A percentile compares a stretch with the other conserved stretches of the same genome.
Conservation (phyloP, 2,329 filamentous ascomycete species). For the Sporothrix humicola region DNA sequence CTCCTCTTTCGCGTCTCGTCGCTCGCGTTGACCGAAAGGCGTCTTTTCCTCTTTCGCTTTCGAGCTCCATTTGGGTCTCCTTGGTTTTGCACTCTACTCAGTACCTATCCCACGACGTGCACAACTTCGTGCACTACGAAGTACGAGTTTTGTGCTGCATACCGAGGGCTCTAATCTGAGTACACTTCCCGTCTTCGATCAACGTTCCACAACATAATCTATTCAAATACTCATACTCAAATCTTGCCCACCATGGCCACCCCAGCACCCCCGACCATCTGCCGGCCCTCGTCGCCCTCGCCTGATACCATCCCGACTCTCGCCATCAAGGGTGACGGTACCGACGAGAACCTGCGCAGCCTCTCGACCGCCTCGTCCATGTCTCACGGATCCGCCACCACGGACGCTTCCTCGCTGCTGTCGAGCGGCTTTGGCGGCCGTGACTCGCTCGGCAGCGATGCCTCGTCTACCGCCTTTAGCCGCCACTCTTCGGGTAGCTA, state of each 20-base stretch:
- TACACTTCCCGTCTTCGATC: neutral
- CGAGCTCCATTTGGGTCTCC: neutral
- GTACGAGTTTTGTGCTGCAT: constrained; percentile 3
- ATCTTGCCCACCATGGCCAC: constrained; percentile 46
- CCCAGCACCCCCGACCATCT: constrained; percentile 36
- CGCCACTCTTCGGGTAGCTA: constrained; percentile 69
- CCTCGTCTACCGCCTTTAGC: constrained; percentile 54
- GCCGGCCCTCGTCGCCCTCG: constrained; percentile 66
- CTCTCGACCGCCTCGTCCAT: constrained; percentile 66
- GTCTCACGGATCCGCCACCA: constrained; percentile 59
- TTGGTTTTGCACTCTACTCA: neutral
- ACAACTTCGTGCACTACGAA: constrained; percentile 12
- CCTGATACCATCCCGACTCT: constrained; percentile 67
- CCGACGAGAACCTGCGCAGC: constrained; percentile 62
- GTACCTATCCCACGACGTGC: constrained; percentile 1
- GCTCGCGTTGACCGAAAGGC: neutral
- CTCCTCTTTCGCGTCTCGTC: constrained; percentile 15
- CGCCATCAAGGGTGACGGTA: constrained; percentile 45
- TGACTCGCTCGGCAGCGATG: constrained; percentile 59
- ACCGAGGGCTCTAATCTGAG: neutral
- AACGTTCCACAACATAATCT: neutral
- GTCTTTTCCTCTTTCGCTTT: constrained; percentile 21
- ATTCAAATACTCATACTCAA: neutral
- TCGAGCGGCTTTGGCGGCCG: constrained; percentile 51
- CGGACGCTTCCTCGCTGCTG: constrained; percentile 59